Conservation (phyloP, 768 basidiomycete species). For the Scleroderma citrinum region DNA sequence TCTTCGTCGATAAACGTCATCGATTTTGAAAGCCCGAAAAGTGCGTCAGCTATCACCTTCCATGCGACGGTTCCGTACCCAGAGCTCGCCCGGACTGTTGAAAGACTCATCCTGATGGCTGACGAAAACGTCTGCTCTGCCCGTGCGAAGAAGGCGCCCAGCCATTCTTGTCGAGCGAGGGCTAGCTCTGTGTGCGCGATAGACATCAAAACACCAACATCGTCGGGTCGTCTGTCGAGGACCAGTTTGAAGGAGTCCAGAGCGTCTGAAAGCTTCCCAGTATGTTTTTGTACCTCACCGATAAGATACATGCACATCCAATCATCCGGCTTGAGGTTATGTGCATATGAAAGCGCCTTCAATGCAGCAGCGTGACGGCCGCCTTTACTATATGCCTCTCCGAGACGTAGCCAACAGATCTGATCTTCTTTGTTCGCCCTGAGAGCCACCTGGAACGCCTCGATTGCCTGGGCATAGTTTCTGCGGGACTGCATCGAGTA, state of each 20-base stretch:
- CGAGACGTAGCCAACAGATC: slow-evolving; percentile 83
- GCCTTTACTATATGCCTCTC: slow-evolving; percentile 84
- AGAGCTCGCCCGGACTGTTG: slow-evolving; percentile 42
- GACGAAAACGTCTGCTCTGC: slow-evolving; percentile 67
- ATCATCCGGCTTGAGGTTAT: slow-evolving; percentile 64
- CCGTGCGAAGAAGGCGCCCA: slow-evolving; percentile 66
- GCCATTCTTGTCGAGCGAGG: slow-evolving; percentile 57
- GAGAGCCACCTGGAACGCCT: slow-evolving; percentile 81
- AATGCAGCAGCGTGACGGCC: slow-evolving; percentile 86
- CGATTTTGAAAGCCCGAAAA: slow-evolving; percentile 56
- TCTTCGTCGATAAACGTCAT: slow-evolving; percentile 43
- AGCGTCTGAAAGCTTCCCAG: slow-evolving; percentile 71
- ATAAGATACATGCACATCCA: slow-evolving; percentile 85
- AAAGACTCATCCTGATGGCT: slow-evolving; percentile 49
- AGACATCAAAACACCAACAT: slow-evolving; percentile 66
- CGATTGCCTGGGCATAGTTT: slow-evolving; percentile 70
- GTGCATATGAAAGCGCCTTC: slow-evolving; percentile 76
- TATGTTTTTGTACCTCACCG: slow-evolving; percentile 76
- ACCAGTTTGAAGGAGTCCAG: slow-evolving; percentile 59
- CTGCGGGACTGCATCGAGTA: slow-evolving; percentile 46
- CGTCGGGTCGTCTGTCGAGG: slow-evolving; percentile 48
- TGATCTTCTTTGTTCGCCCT: slow-evolving; percentile 73
- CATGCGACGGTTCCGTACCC: slow-evolving; percentile 72
- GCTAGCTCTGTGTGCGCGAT: slow-evolving; percentile 70
- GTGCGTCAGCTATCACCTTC: slow-evolving; percentile 79